phyloP scores from a whole-genome alignment of 176 grass and related monocot genomes.

The barley (Hordeum vulgare) region DNA sequence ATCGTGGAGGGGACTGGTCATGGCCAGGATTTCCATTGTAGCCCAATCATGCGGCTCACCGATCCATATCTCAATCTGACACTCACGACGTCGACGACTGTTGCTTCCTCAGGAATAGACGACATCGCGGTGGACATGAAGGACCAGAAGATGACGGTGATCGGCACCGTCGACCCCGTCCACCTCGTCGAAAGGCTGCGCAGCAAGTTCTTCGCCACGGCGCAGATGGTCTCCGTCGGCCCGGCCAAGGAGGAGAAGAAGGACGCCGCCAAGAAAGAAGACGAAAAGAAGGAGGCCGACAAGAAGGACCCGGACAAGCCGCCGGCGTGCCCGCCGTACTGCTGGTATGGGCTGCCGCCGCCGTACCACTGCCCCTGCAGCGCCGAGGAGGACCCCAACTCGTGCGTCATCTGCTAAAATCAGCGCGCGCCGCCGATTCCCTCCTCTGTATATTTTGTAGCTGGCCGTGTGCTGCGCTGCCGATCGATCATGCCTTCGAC shows the following conservation, averaged over 20 bases:
- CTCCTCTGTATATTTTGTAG: background rate
- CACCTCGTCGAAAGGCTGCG: constrained; percentile 45
- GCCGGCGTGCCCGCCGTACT: background rate
- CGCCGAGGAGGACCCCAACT: constrained; percentile 66
- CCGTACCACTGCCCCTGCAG: constrained; percentile 33
- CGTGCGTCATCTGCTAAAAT: constrained; percentile 63
- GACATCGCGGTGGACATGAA: constrained; percentile 60
- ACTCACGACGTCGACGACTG: no score
- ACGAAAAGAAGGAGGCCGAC: background rate
- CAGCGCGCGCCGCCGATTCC: background rate
- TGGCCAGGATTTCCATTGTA: background rate
- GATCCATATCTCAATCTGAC: no score
- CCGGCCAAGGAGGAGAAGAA: constrained; percentile 63
- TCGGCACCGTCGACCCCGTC: constrained; percentile 58
- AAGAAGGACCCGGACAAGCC: background rate
- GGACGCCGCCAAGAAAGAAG: constrained; percentile 12
- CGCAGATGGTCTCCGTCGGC: constrained; percentile 37
- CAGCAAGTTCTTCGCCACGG: constrained; percentile 11
- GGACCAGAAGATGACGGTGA: constrained; percentile 56
- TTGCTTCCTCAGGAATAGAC: constrained; percentile 44
- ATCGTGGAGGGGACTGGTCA: background rate
- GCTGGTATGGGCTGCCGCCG: background rate
- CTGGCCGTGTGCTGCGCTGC: background rate
- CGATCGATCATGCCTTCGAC: background rate
- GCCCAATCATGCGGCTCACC: background rate